phyloP scores from a whole-genome alignment of 345 rosid species.

The Brassica carinata region DNA sequence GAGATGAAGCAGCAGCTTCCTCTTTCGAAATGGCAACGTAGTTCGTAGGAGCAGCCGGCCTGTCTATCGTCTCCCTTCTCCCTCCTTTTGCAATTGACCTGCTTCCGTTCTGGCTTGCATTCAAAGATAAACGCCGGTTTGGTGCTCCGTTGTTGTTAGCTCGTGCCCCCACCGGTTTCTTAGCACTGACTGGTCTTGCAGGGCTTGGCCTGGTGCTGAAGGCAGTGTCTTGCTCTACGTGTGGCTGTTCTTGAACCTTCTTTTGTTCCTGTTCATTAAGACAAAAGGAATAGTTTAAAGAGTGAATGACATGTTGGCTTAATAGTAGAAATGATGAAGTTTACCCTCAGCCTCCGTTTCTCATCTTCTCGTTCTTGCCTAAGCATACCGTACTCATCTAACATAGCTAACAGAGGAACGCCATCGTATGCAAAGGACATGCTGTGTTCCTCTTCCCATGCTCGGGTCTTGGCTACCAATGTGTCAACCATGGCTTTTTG shows the following conservation, averaged over 20 bases:
- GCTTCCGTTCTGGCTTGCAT: slow-evolving; percentile 77
- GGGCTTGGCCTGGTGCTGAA: slow-evolving; percentile 87
- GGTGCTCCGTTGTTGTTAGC: slow-evolving; percentile 82
- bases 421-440: slow-evolving; percentile 83
- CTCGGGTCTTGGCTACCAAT: slow-evolving; percentile 79
- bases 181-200: slow-evolving; percentile 69
- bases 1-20: slow-evolving; percentile 66
- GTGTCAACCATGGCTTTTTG: slow-evolving; percentile 80
- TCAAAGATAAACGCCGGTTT: slow-evolving; percentile 76
- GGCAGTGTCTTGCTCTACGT: slow-evolving; percentile 71
- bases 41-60: slow-evolving; percentile 77
- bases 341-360: slow-evolving; percentile 78
- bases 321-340: neutral
- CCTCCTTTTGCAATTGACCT: slow-evolving; percentile 70
- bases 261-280: slow-evolving; percentile 63
- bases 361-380: slow-evolving; percentile 98
- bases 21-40: slow-evolving; percentile 80
- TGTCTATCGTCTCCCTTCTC: slow-evolving; percentile 61
- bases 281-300: neutral
- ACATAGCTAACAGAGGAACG: slow-evolving; percentile 94
- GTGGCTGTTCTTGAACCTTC: slow-evolving; percentile 84
- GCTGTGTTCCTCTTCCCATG: slow-evolving; percentile 91
- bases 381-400: slow-evolving; percentile 97
- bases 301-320: neutral
- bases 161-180: slow-evolving; percentile 72